Evolutionary conservation across 106 monocot genomes (phyloP).

Genomic region (Gastrodia elata): DNA sequence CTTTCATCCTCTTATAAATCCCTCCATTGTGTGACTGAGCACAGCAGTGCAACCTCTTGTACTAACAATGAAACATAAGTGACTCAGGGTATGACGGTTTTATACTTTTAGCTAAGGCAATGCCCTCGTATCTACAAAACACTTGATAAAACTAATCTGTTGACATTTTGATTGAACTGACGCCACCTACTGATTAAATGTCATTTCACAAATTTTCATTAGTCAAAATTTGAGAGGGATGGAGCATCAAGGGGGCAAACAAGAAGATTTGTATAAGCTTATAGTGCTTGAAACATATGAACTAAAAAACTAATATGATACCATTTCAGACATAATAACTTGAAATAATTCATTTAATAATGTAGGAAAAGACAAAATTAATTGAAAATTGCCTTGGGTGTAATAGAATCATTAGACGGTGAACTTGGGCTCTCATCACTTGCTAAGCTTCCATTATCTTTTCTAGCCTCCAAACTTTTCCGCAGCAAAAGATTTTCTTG

Average conservation of each 20-base stretch:
- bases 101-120: no score
- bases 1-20: no score
- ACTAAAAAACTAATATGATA: constrained; percentile 1
- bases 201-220: no score
- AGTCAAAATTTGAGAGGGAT: neutral
- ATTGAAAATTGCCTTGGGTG: constrained; percentile 4
- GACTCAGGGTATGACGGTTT: no score
- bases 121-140: no score
- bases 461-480: constrained; percentile 43
- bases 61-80: no score
- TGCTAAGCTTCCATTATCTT: constrained; percentile 11
- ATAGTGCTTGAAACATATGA: neutral
- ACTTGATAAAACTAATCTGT: no score
- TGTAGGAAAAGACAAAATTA: neutral
- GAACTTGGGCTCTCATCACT: constrained; percentile 24
- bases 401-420: constrained; percentile 19
- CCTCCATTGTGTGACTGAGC: no score
- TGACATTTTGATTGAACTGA: no score
- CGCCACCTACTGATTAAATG: no score
- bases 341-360: neutral
- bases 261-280: neutral
- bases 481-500: constrained; percentile 61
- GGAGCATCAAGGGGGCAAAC: neutral
- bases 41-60: no score
- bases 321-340: neutral